Evolutionary conservation across 2,329 filamentous ascomycete species (phyloP).

Genomic region (Sordariomycetes sp.): DNA sequence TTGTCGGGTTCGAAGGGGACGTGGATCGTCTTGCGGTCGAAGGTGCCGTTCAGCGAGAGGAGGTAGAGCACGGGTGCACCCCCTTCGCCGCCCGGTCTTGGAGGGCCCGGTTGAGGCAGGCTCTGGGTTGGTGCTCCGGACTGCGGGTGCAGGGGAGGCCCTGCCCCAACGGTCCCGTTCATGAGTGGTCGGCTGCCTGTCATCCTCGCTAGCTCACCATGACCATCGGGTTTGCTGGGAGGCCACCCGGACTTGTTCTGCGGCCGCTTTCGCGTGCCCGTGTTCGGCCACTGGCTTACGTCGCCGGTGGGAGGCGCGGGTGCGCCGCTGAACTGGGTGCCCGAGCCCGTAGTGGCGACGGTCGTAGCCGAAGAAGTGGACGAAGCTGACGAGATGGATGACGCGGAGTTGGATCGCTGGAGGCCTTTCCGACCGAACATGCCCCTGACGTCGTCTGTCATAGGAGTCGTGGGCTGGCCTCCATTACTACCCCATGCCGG

Average conservation of each 20-base stretch:
- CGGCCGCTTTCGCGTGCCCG: slow-evolving; percentile 38
- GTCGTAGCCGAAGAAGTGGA: slow-evolving; percentile 53
- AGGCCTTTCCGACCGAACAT: slow-evolving; percentile 85
- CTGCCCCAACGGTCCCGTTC: slow-evolving; percentile 21
- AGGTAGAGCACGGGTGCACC: slow-evolving; percentile 74
- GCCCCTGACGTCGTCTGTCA: slow-evolving; percentile 78
- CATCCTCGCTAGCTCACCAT: slow-evolving; percentile 35
- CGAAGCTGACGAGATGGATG: slow-evolving; percentile 62
- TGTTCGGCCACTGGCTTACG: slow-evolving; percentile 30
- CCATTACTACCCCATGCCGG: slow-evolving; percentile 56
- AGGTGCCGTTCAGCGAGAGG: slow-evolving; percentile 86
- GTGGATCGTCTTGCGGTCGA: slow-evolving; percentile 91
- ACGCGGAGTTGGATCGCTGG: slow-evolving; percentile 83
- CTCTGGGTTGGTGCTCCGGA: slow-evolving; percentile 25
- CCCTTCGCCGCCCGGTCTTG: slow-evolving; percentile 55
- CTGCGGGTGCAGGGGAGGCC: slow-evolving; percentile 24
- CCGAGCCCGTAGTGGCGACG: slow-evolving; percentile 47
- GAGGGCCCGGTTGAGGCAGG: slow-evolving; percentile 30
- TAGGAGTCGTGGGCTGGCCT: slow-evolving; percentile 43
- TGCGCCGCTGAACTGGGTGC: slow-evolving; percentile 52
- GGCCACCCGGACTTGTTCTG: slow-evolving; percentile 41
- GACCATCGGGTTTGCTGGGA: slow-evolving; percentile 32
- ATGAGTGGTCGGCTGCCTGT: slow-evolving; percentile 23
- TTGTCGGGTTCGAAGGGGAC: slow-evolving; percentile 93
- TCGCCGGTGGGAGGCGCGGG: slow-evolving; percentile 34